Conservation (phyloP, 192 early-diverging fungal species). For the Entomortierella parvispora region DNA sequence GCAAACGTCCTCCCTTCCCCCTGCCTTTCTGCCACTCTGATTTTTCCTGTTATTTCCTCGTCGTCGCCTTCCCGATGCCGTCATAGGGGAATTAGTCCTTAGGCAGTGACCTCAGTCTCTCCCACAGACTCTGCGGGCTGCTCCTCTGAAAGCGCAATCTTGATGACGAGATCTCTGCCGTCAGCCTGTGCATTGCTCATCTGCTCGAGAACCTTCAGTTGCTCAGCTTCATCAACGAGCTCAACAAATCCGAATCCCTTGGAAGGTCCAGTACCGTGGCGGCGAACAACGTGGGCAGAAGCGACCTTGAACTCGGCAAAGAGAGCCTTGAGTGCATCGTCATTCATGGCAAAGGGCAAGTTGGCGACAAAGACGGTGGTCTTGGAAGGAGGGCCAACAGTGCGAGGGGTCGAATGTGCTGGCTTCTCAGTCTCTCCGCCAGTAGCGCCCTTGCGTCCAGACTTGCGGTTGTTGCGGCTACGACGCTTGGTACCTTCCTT, state of each 20-base stretch:
- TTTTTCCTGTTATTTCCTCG: too few species aligned
- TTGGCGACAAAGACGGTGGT: slow-evolving; percentile 85
- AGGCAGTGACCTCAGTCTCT: background rate
- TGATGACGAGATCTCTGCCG: slow-evolving; percentile 73
- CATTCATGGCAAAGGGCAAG: slow-evolving; percentile 76
- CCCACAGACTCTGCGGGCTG: slow-evolving; percentile 30
- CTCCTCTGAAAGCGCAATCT: slow-evolving; percentile 67
- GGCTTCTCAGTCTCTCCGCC: slow-evolving; percentile 47
- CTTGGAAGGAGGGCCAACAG: slow-evolving; percentile 65
- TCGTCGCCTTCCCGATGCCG: too few species aligned
- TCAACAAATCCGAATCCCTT: slow-evolving; percentile 98
- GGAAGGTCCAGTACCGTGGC: slow-evolving; percentile 70
- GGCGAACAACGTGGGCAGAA: slow-evolving; percentile 79
- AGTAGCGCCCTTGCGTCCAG: slow-evolving; percentile 28
- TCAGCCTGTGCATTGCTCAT: slow-evolving; percentile 69
- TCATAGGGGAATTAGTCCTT: too few species aligned
- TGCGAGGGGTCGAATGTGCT: slow-evolving; percentile 43
- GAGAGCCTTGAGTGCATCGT: slow-evolving; percentile 76
- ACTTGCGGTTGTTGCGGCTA: slow-evolving; percentile 25
- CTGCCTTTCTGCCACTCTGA: too few species aligned
- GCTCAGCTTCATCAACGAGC: slow-evolving; percentile 79
- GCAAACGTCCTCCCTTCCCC: too few species aligned
- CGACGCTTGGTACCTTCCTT: slow-evolving; percentile 32
- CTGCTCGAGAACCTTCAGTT: slow-evolving; percentile 75
- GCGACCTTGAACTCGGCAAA: slow-evolving; percentile 79